A percentile compares a stretch with the other conserved stretches of the same genome.
Conservation (phyloP, 2,329 filamentous ascomycete species). For the Stemphylium beticola region DNA sequence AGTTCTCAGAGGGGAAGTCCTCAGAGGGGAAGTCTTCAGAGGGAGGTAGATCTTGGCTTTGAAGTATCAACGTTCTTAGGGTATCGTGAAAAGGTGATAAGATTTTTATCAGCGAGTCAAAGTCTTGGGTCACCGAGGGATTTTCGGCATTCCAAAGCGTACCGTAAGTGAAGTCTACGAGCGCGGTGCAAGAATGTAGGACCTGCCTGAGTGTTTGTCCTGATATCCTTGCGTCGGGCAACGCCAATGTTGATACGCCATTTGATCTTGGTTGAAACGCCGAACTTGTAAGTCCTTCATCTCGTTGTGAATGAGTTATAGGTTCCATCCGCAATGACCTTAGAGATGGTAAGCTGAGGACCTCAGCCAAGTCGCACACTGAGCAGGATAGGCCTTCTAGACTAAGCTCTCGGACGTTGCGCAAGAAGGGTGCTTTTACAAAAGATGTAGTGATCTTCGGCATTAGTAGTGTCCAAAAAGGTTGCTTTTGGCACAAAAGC, state of each 20-base stretch:
- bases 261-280: background rate
- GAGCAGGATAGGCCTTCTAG: slow-evolving; percentile 1
- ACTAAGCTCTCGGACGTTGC: background rate
- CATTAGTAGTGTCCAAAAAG: slow-evolving; percentile 1
- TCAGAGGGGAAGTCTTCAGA: background rate
- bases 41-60: background rate
- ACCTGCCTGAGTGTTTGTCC: background rate
- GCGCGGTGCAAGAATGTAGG: slow-evolving; percentile 4
- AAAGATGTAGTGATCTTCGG: slow-evolving; percentile 1
- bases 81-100: slow-evolving; percentile 5
- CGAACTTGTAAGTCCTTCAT: background rate
- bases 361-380: background rate
- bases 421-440: background rate
- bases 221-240: background rate
- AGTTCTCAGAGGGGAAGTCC: background rate
- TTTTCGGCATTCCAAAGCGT: background rate
- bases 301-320: background rate
- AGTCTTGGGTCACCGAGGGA: background rate
- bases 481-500: background rate
- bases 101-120: slow-evolving; percentile 3
- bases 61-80: background rate
- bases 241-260: slow-evolving; percentile 1
- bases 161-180: slow-evolving; percentile 4
- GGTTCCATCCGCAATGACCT: background rate
- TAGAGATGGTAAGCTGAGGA: background rate